Evolutionary conservation across 2,329 filamentous ascomycete species (phyloP).

Genomic region (Myrmaecium sp.): DNA sequence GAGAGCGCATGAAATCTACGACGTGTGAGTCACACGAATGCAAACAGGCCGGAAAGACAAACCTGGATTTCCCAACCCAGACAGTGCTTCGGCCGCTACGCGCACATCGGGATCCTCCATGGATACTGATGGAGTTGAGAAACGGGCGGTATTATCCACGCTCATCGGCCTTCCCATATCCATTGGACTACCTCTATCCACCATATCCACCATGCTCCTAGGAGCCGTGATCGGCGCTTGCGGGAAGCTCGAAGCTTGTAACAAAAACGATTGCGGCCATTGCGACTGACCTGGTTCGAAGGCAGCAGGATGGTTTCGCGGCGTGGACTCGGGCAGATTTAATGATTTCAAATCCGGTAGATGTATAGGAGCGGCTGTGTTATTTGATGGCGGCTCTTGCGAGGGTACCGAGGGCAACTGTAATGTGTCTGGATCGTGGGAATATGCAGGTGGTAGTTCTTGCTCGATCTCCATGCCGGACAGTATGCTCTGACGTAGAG

Average conservation of each 20-base stretch:
- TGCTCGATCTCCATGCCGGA: constrained; percentile 12
- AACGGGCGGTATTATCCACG: constrained; percentile 15
- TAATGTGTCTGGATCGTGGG: constrained; percentile 22
- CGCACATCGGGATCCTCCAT: constrained; percentile 32
- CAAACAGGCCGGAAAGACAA: background rate
- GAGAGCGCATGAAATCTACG: constrained; percentile 27
- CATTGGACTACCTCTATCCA: constrained; percentile 26
- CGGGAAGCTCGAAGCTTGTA: constrained; percentile 13
- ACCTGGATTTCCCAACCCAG: constrained; percentile 32
- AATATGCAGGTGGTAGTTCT: constrained; percentile 25
- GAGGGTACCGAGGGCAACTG: constrained; percentile 25
- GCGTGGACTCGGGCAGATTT: constrained; percentile 21
- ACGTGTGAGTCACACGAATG: constrained; percentile 5
- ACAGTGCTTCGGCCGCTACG: constrained; percentile 32
- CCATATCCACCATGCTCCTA: constrained; percentile 13
- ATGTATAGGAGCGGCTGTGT: constrained; percentile 12
- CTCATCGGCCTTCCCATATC: constrained; percentile 26
- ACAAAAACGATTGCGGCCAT: constrained; percentile 9
- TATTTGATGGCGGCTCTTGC: constrained; percentile 12
- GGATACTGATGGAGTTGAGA: constrained; percentile 6
- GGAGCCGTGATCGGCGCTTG: constrained; percentile 15
- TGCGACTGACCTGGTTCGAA: constrained; percentile 11
- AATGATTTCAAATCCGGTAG: constrained; percentile 29
- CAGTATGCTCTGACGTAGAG: too few species aligned
- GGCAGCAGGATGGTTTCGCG: constrained; percentile 10